Base-by-base conservation (phyloP, 108 stramenopile species). In the Epithemia pelagica region DNA sequence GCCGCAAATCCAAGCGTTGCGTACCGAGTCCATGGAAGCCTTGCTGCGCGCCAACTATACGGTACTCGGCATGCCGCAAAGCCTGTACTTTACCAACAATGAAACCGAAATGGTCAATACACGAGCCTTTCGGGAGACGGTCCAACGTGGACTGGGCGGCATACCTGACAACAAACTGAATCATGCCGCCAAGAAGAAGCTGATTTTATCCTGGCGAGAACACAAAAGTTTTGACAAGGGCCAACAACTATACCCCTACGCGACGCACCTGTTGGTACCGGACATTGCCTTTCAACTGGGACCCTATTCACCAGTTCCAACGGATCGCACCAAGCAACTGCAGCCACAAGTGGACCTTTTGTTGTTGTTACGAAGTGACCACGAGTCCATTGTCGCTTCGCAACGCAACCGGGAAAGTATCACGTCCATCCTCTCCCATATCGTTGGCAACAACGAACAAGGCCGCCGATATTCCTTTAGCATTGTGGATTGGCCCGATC, bases 261-360 rank as follows among this genome's bases (percentile, higher is more conserved):
- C 61, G 15, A 51, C 53, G 24, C 64, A 78, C 58, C 15, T 69
- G 51, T 25, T 73, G 21, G 59, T 78, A 26, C 72, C 77, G 2
- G 77, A 78, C 64, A 78, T 78, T 72, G 72, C 77, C 22, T 78
- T 78, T 65, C 77, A 78, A 30, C 30, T 78, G 19, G 77, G 77
- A 61, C 72, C 72, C 20, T 78, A 61, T 61, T 20, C 33, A 23
- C 66, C 52, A 22, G 33, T 46, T 30, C 52, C 61, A 52, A 24
- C 24, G 20, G 54, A 37, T 21, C 30, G 20, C 32, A n/a, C 30
- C 37, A 33, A 54, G 3, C 37, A 46, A 46, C 37, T 10, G 15
- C 37, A 46, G 15, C 37, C 5, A 46, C 10, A 46, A 10, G 65
- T 69, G 5, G 77, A 78, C 32, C 37, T 78, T 32, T 22, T 78